Base-by-base conservation (phyloP, 1,139 yeast genomes). In the Taphrina pruni region DNA sequence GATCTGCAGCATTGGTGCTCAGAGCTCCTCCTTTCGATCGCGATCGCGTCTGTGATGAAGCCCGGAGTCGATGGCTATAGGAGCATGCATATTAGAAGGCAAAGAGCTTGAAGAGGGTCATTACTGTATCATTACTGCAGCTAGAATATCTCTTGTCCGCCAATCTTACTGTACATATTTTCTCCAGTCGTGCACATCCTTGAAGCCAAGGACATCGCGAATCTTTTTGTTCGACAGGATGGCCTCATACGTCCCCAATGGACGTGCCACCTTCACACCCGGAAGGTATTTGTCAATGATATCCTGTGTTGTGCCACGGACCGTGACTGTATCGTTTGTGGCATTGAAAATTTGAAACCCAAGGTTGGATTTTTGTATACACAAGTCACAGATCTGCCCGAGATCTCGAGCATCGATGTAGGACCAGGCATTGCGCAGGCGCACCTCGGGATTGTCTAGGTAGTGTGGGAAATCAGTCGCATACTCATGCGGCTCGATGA, bases 371-470 rank as follows among this genome's bases (percentile, higher is more conserved):
- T 61, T 52, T 58, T 62, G 39, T 20, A 66, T 20, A 35, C 70
- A 66, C 48, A 66, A 48, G 50, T 66, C 64, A 60, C 70, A 66
- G 62, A 66, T 66, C 35, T 66, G 67, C 38, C 70, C 70, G 6
- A 66, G 57, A 43, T 66, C 70, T 32, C 70, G 51, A n/a, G 70
- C 70, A 61, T 66, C 70, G 45, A 61, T 66, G 36, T 66, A 66
- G 14, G 67, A 61, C 66, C 66, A 66, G 20, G 67, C 67, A 54
- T 61, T 66, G 43, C 70, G 39, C 36, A 46, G 17, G 2, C 70
- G 36, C 56, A 48, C 21, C 17, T 54, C 66, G 14, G 70, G 70
- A 54, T 61, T 57, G 56, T 62, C 51, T 20, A 66, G 54, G 43
- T 38, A 61, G 12, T 11, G 12, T 11, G 62, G 68, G 50, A 66